Percentiles rank a stretch among this genome's conserved stretches.
Evolutionary conservation across 768 basidiomycete species (phyloP).

Genomic region (Boletales sp.): DNA sequence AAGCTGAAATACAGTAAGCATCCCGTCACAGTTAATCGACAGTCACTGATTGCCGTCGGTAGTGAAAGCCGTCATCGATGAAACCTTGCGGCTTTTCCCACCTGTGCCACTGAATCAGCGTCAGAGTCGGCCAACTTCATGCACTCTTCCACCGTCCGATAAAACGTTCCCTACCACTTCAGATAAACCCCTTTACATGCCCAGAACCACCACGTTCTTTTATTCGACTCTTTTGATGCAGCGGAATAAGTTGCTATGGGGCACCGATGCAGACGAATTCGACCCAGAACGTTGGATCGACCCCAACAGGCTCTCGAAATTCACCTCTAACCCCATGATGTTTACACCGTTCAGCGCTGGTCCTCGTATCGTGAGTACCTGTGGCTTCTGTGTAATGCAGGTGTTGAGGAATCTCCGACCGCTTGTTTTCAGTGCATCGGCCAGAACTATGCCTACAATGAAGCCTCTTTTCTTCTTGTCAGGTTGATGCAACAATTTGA

Average conservation of each 20-base stretch:
- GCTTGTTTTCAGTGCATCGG: slow-evolving; percentile 53
- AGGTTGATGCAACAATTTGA: slow-evolving; percentile 64
- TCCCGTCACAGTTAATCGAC: slow-evolving; percentile 1
- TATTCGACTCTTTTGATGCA: slow-evolving; percentile 64
- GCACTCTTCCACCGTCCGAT: slow-evolving; percentile 51
- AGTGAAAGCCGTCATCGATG: slow-evolving; percentile 79
- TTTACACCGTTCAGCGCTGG: slow-evolving; percentile 75
- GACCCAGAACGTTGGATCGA: slow-evolving; percentile 78
- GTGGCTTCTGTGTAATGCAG: slow-evolving; percentile 1
- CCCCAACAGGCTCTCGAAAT: slow-evolving; percentile 45
- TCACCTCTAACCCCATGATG: slow-evolving; percentile 61
- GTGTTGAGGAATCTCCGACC: slow-evolving; percentile 7
- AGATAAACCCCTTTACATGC: slow-evolving; percentile 53
- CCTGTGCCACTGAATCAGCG: slow-evolving; percentile 74
- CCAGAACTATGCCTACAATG: slow-evolving; percentile 74
- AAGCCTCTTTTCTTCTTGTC: slow-evolving; percentile 70
- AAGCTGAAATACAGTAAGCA: slow-evolving; percentile 62
- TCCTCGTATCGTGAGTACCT: slow-evolving; percentile 46
- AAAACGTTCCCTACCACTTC: slow-evolving; percentile 38
- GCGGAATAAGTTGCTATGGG: slow-evolving; percentile 67
- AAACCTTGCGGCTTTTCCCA: slow-evolving; percentile 74
- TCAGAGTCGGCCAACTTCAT: slow-evolving; percentile 47
- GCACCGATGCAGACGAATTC: slow-evolving; percentile 71
- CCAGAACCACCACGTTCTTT: slow-evolving; percentile 51
- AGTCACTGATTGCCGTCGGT: slow-evolving; percentile 4